Base-by-base conservation (phyloP, 2,329 filamentous ascomycete species). In the Lecanoromycetidae sp. region DNA sequence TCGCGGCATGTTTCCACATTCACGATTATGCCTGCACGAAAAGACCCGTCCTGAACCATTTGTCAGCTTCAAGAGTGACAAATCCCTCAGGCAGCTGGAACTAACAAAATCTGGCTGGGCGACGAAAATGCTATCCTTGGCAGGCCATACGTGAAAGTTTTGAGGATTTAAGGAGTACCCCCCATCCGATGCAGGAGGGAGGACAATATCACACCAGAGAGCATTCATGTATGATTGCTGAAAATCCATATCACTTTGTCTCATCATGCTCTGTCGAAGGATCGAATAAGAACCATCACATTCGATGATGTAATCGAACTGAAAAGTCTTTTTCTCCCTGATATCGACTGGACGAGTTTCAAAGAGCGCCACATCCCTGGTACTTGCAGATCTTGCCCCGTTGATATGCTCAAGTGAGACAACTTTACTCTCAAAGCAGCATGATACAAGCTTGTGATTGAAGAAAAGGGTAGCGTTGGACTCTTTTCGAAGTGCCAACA, bases 91-190 rank as follows among this genome's bases (percentile, higher is more conserved):
- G 13, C 34, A 9, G 34, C 6, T 9, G 13, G 8, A 20, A 9
- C 34, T 37, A 20, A 19, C 15, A 17, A 37, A 37, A 22, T 43
- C 40, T 22, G 40, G 40, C 27, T 32, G 40, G 17, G 90, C 91
- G 59, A 98, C 96, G 66, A 98, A 98, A 90, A 98, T 96, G 58
- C 90, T 90, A 32, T 87, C 79, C 57, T 80, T 81, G 26, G 84
- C 87, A 0, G 91, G 91, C 91, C 91, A 98, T 61, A 98, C 96
- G 64, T 98, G 91, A 2, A 98, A 72, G 61, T 96, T 87, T 57
- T 94, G 84, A 1, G 87, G 86, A 0, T 87, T 91, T 55, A 96
- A 71, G 67, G 20, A 20, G 9, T 33, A 33, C 5, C 33, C 4
- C 26, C 40, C 40, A 19, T 37, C 34, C 13, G 46, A 43, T 15